Percentiles rank a stretch among this genome's conserved stretches.
These are phyloP conservation scores for Sarocladiaceae sp. DNA, from an alignment of 2,329 filamentous ascomycete genomes.

Conservation along the genomic window DNA sequence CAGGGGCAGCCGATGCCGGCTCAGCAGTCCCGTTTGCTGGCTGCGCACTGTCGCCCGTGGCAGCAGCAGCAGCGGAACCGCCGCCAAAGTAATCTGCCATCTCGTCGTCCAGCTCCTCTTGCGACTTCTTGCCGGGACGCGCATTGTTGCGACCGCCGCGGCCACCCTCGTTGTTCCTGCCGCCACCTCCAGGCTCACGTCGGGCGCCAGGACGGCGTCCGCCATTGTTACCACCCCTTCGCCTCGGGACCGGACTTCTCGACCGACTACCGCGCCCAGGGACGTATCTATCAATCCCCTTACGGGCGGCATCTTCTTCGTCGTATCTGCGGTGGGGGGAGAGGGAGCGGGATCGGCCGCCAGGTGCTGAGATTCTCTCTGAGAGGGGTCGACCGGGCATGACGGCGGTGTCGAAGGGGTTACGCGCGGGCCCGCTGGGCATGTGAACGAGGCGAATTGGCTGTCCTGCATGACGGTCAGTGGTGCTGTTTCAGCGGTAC, in stretches of 20 bases:
- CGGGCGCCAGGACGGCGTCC: slow-evolving; percentile 46
- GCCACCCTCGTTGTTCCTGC: slow-evolving; percentile 25
- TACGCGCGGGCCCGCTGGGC: slow-evolving; percentile 42
- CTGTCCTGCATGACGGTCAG: slow-evolving; percentile 46
- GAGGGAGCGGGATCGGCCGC: slow-evolving; percentile 56
- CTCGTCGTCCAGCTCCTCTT: slow-evolving; percentile 89
- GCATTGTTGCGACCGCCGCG: slow-evolving; percentile 38
- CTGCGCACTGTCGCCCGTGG: slow-evolving; percentile 16
- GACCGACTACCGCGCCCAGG: slow-evolving; percentile 51
- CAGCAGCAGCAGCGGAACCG: slow-evolving; percentile 28
- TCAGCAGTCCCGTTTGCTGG: slow-evolving; percentile 19
- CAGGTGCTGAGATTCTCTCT: slow-evolving; percentile 52
- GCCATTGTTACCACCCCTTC: slow-evolving; percentile 29
- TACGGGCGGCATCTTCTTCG: slow-evolving; percentile 54
- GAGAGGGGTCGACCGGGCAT: slow-evolving; percentile 51
- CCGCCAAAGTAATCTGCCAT: slow-evolving; percentile 88
- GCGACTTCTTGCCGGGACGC: slow-evolving; percentile 70
- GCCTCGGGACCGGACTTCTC: slow-evolving; percentile 53
- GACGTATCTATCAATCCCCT: slow-evolving; percentile 73
- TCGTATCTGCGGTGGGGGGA: slow-evolving; percentile 40
- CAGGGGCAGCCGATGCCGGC: slow-evolving; percentile 17
- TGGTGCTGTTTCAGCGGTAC: background rate
- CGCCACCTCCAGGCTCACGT: slow-evolving; percentile 31
- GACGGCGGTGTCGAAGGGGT: slow-evolving; percentile 50
- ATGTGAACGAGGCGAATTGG: slow-evolving; percentile 71